Percentiles rank a stretch among this genome's conserved stretches.
Evolutionary conservation across 2,329 filamentous ascomycete species (phyloP).

Genomic region (Rachicladosporium sp.): DNA sequence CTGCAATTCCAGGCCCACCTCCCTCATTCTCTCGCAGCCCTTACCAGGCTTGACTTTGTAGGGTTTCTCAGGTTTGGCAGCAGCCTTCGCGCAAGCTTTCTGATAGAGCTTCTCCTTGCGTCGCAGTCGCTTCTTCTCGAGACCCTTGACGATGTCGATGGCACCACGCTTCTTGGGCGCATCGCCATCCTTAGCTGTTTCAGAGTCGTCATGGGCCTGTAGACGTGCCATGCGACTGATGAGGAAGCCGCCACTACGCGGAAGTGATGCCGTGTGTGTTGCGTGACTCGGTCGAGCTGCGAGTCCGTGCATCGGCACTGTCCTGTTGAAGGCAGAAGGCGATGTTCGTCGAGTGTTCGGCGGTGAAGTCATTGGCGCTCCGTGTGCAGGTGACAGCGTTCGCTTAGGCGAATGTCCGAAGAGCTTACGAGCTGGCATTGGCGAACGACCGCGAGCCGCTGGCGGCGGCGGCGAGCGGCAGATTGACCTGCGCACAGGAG

Average conservation of each 20-base stretch:
- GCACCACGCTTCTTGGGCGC: slow-evolving; percentile 67
- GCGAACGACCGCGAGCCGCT: slow-evolving; percentile 27
- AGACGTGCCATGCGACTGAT: slow-evolving; percentile 21
- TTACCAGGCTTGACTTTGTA: slow-evolving; percentile 66
- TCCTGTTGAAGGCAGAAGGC: slow-evolving; percentile 28
- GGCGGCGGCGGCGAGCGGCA: slow-evolving; percentile 23
- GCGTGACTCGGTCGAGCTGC: slow-evolving; percentile 50
- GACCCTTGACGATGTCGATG: slow-evolving; percentile 92
- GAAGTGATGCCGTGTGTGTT: slow-evolving; percentile 75
- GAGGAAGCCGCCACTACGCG: slow-evolving; percentile 58
- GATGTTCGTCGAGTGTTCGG: slow-evolving; percentile 45
- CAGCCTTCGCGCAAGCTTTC: slow-evolving; percentile 74
- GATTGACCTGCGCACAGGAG: slow-evolving; percentile 31
- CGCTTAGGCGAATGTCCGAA: slow-evolving; percentile 62
- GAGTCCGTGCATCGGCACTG: slow-evolving; percentile 39
- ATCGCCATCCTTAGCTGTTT: slow-evolving; percentile 29
- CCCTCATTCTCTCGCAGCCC: slow-evolving; percentile 85
- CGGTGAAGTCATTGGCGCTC: slow-evolving; percentile 47
- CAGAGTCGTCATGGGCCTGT: slow-evolving; percentile 23
- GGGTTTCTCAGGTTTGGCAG: slow-evolving; percentile 48
- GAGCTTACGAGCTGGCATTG: slow-evolving; percentile 28
- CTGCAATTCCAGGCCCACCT: slow-evolving; percentile 79
- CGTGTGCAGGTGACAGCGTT: slow-evolving; percentile 32
- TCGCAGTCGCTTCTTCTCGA: slow-evolving; percentile 87
- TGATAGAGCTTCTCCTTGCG: slow-evolving; percentile 86